phyloP scores from a whole-genome alignment of 2,329 filamentous ascomycete genomes.

The Aspergillus alliaceus region DNA sequence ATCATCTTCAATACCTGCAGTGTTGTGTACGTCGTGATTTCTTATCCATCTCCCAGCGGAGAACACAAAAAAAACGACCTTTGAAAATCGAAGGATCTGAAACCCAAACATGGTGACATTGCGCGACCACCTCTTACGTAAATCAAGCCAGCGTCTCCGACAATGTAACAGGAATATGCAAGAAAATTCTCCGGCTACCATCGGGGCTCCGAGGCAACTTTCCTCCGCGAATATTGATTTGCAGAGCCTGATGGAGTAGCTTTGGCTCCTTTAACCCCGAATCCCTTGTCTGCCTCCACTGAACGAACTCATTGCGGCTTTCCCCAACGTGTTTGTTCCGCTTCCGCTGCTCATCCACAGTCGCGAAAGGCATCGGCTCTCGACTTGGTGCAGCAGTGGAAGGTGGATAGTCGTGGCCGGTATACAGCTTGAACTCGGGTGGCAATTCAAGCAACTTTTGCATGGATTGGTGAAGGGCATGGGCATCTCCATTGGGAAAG shows the following conservation, averaged over 20 bases:
- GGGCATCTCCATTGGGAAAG: conserved; percentile 52
- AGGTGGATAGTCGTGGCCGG: conserved; percentile 53
- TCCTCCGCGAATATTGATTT: conserved; percentile 42
- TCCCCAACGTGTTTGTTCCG: conserved; percentile 27
- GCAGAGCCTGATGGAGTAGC: conserved; percentile 38
- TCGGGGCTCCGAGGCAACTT: conserved; percentile 22
- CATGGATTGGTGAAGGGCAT: conserved; percentile 46
- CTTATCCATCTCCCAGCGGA: too few relatives aligned
- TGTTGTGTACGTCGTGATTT: too few relatives aligned
- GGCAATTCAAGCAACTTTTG: conserved; percentile 45
- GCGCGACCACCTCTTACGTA: not conserved
- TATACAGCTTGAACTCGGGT: conserved; percentile 49
- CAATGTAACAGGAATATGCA: not conserved
- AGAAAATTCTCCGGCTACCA: not conserved
- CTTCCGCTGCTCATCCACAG: conserved; percentile 18
- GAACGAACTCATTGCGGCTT: conserved; percentile 33
- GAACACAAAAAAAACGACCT: too few relatives aligned
- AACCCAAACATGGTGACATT: not conserved
- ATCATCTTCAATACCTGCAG: too few relatives aligned
- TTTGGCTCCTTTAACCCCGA: conserved; percentile 29
- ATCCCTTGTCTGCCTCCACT: conserved; percentile 32
- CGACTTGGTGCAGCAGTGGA: conserved; percentile 8
- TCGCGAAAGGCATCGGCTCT: conserved; percentile 28
- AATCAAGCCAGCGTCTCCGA: not conserved
- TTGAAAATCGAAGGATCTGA: not conserved